Conservation (phyloP, 2,329 filamentous ascomycete genomes). For the Monosporascus sp. region DNA sequence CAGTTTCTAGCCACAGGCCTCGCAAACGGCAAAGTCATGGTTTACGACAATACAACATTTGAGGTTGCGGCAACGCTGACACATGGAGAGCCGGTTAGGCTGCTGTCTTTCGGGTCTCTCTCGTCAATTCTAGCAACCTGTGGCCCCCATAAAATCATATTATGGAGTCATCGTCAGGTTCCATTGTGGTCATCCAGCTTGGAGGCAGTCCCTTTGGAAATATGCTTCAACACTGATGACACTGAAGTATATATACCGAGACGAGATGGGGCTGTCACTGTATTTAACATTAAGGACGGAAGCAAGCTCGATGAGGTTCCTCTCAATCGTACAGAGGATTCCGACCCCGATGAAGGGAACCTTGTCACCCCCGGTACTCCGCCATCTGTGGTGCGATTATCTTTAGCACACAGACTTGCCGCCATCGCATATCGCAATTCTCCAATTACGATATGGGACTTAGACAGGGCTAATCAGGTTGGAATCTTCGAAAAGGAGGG, state of each 20-base stretch:
- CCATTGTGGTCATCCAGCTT: background rate
- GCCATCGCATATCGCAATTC: background rate
- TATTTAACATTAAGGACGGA: background rate
- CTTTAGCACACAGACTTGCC: background rate
- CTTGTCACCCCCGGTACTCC: background rate
- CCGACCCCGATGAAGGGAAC: slow-evolving; percentile 1
- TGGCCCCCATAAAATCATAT: background rate
- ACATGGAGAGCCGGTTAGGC: background rate
- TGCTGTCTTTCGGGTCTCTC: background rate
- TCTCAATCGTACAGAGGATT: background rate
- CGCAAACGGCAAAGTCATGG: background rate
- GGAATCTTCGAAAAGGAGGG: slow-evolving; percentile 1
- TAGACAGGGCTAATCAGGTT: background rate
- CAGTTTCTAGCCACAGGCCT: background rate
- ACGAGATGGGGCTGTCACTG: background rate
- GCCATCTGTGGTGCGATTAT: background rate
- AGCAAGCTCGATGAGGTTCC: background rate
- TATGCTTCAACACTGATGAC: slow-evolving; percentile 1
- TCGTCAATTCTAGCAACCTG: background rate
- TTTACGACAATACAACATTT: slow-evolving; percentile 1
- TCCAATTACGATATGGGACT: slow-evolving; percentile 1
- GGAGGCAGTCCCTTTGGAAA: background rate
- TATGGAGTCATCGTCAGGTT: background rate
- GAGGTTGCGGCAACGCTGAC: background rate
- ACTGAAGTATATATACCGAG: background rate